phyloP scores from a whole-genome alignment of 192 early-diverging fungal species.

The Lunasporangiospora selenospora region DNA sequence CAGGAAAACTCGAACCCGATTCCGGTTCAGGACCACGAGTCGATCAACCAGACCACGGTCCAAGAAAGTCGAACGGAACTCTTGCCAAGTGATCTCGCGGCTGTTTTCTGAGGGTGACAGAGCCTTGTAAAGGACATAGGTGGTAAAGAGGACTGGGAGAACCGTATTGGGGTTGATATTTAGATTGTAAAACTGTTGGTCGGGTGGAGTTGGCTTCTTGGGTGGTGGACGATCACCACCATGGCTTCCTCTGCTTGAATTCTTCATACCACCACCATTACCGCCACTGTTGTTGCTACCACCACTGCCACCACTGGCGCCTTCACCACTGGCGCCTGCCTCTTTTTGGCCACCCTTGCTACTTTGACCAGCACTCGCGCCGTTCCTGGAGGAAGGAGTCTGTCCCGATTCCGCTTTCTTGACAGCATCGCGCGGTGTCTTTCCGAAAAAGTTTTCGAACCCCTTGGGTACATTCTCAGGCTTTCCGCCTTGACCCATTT shows the following conservation, averaged over 20 bases:
- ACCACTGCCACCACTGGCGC: constrained; percentile 12
- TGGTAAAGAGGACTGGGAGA: constrained; percentile 50
- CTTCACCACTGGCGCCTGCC: constrained; percentile 8
- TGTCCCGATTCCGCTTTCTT: constrained; percentile 43
- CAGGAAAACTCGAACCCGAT: constrained; percentile 82
- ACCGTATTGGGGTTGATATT: constrained; percentile 55
- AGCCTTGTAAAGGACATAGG: constrained; percentile 60
- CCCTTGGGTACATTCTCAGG: constrained; percentile 65
- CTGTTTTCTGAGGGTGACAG: constrained; percentile 51
- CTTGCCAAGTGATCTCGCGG: constrained; percentile 91
- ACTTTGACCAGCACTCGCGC: constrained; percentile 11
- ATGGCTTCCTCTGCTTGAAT: not conserved
- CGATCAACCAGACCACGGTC: constrained; percentile 94
- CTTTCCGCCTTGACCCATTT: constrained; percentile 25
- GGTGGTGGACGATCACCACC: constrained; percentile 17
- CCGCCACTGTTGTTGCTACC: not conserved
- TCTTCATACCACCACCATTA: not conserved
- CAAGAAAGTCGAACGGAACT: constrained; percentile 90
- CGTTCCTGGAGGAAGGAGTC: constrained; percentile 13
- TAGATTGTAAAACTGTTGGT: constrained; percentile 40
- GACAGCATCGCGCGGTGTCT: constrained; percentile 44
- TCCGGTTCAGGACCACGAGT: constrained; percentile 89
- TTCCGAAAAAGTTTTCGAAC: constrained; percentile 79
- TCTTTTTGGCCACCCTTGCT: constrained; percentile 6
- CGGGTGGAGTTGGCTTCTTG: constrained; percentile 34